A percentile compares a stretch with the other conserved stretches of the same genome.
These are phyloP conservation scores for Plasmodium vivax DNA, from an alignment of 169 alveolate species.

Conservation along the genomic window DNA sequence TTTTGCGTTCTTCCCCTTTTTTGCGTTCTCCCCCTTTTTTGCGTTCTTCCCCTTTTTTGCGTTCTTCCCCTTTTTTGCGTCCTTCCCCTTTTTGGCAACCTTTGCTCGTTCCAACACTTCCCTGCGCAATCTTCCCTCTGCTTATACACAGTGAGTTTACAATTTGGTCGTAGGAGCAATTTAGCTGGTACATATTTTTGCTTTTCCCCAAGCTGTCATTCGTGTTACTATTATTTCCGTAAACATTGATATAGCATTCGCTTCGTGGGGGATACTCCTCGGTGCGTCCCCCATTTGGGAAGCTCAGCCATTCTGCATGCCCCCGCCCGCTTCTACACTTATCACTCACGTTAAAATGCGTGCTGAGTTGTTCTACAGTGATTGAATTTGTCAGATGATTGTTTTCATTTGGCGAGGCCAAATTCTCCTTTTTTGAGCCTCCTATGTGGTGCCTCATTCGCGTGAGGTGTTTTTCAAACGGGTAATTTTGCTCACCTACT, in stretches of 20 bases:
- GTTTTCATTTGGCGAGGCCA: background rate
- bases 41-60: background rate
- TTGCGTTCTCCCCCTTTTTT: background rate
- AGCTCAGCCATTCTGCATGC: background rate
- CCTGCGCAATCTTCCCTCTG: background rate
- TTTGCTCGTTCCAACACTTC: background rate
- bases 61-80: background rate
- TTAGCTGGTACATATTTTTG: background rate
- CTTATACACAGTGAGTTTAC: constrained; percentile 21
- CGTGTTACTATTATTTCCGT: background rate
- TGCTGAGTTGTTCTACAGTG: background rate
- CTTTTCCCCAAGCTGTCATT: background rate
- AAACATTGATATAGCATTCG: background rate
- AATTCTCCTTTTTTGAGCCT: background rate
- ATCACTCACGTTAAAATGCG: constrained; percentile 5
- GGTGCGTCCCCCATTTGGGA: background rate
- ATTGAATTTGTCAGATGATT: constrained; percentile 21
- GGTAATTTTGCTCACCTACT: background rate
- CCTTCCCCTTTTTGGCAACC: background rate
- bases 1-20: background rate
- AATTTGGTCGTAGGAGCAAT: constrained; percentile 24
- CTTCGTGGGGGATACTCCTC: background rate
- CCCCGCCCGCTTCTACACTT: background rate
- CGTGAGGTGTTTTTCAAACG: background rate
- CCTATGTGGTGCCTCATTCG: background rate